Conservation (phyloP, 2,329 filamentous ascomycete genomes). For the Madurella mycetomatis region DNA sequence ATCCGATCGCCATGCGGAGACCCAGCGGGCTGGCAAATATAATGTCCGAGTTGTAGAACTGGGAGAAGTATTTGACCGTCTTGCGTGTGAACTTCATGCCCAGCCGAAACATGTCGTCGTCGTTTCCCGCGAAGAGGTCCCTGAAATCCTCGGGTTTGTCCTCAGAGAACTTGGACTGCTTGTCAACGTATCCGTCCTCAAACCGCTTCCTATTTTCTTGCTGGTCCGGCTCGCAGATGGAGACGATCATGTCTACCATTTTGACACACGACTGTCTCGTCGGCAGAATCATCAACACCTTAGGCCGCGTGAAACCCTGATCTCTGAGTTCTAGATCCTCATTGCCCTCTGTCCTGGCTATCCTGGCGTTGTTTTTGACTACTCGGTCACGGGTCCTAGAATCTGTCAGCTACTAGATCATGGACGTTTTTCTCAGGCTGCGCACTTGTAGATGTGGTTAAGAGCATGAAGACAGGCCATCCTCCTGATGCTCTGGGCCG, state of each 20-base stretch:
- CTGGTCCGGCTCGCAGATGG: conserved; percentile 76
- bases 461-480: conserved; percentile 77
- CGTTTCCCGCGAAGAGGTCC: conserved; percentile 88
- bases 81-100: conserved; percentile 97
- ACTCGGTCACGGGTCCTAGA: conserved; percentile 76
- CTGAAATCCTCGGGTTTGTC: conserved; percentile 82
- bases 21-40: conserved; percentile 88
- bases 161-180: conserved; percentile 62
- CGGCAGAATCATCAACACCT: conserved; percentile 84
- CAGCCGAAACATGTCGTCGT: conserved; percentile 94
- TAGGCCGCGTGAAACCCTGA: conserved; percentile 92
- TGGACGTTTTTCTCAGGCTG: background rate
- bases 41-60: conserved; percentile 95
- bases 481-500: conserved; percentile 64
- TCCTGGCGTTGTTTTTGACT: conserved; percentile 83
- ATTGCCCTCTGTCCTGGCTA: conserved; percentile 61
- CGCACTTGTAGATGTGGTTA: conserved; percentile 85
- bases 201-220: conserved; percentile 95
- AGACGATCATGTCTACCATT: conserved; percentile 71
- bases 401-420: conserved; percentile 6
- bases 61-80: conserved; percentile 88
- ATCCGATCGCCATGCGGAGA: conserved; percentile 83
- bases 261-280: conserved; percentile 82
- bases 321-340: conserved; percentile 74
- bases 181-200: conserved; percentile 71